phyloP scores from a whole-genome alignment of 768 basidiomycete genomes.

The Scleroderma citrinum region DNA sequence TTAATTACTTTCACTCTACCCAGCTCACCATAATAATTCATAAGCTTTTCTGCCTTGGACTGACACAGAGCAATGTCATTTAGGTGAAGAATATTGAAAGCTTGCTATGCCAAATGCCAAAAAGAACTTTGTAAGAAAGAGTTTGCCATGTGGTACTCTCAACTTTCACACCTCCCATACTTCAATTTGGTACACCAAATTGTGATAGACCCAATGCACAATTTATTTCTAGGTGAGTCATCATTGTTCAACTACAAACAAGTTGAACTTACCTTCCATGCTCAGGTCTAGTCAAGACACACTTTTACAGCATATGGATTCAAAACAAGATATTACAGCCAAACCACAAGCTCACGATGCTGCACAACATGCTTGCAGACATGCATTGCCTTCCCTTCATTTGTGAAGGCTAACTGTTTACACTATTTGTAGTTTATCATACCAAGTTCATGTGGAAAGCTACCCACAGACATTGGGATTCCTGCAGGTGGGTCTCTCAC shows the following conservation, averaged over 20 bases:
- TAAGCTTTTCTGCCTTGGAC: slow-evolving; percentile 3
- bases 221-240: not conserved
- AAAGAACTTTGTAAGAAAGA: slow-evolving; percentile 10
- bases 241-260: not conserved
- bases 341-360: not conserved
- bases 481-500: slow-evolving; percentile 31
- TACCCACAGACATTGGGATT: slow-evolving; percentile 24
- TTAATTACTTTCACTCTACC: too few species aligned
- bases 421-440: not conserved
- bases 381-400: not conserved
- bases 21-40: not conserved
- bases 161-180: slow-evolving; percentile 25
- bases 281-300: slow-evolving; percentile 21
- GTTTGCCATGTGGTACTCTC: slow-evolving; percentile 14
- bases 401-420: not conserved
- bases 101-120: slow-evolving; percentile 1
- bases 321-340: slow-evolving; percentile 14
- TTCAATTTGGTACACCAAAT: slow-evolving; percentile 23
- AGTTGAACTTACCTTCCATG: not conserved
- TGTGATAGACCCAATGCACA: slow-evolving; percentile 29
- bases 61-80: slow-evolving; percentile 4
- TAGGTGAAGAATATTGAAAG: slow-evolving; percentile 5
- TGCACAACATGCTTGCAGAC: not conserved
- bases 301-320: slow-evolving; percentile 25
- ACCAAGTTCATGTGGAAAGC: not conserved